Evolutionary conservation across 2,329 filamentous ascomycete species (phyloP).

Genomic region (Cordyceps cateniannulata): DNA sequence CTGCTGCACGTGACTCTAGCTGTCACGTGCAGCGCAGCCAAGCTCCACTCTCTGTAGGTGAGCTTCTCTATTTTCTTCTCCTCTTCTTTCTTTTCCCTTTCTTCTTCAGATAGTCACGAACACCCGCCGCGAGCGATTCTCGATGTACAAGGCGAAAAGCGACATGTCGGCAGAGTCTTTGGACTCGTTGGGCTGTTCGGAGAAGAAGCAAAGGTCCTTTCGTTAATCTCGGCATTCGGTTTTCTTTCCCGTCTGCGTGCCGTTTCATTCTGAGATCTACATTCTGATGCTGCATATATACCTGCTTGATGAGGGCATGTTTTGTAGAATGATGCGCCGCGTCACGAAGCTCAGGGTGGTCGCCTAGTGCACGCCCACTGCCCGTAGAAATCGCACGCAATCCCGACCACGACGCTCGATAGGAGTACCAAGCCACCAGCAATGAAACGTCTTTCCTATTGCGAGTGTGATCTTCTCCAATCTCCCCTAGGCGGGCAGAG

Average conservation of each 20-base stretch:
- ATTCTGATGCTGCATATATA: conserved; percentile 24
- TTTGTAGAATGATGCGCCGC: background rate
- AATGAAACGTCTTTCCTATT: too few relatives aligned
- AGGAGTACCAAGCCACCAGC: too few relatives aligned
- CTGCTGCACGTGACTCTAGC: conserved; percentile 21
- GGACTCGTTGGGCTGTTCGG: conserved; percentile 31
- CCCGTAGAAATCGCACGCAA: too few relatives aligned
- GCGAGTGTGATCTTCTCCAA: too few relatives aligned
- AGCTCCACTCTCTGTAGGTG: background rate
- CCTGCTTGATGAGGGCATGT: background rate
- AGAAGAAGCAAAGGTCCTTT: conserved; percentile 46
- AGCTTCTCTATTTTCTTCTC: background rate
- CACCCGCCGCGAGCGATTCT: conserved; percentile 30
- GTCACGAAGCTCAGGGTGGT: background rate
- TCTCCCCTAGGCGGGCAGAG: too few relatives aligned
- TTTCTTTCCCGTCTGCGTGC: conserved; percentile 38
- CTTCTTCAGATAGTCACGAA: conserved; percentile 46
- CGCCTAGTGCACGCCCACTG: too few relatives aligned
- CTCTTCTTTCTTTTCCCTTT: conserved; percentile 27
- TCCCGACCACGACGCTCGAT: too few relatives aligned
- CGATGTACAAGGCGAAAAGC: conserved; percentile 22
- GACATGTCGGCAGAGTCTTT: conserved; percentile 28
- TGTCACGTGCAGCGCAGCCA: conserved; percentile 4
- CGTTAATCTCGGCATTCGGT: conserved; percentile 51
- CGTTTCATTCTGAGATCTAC: conserved; percentile 57